These are phyloP conservation scores for Amphicarpaea edgeworthii DNA, from an alignment of 306 rosid species.

Conservation along the genomic window DNA sequence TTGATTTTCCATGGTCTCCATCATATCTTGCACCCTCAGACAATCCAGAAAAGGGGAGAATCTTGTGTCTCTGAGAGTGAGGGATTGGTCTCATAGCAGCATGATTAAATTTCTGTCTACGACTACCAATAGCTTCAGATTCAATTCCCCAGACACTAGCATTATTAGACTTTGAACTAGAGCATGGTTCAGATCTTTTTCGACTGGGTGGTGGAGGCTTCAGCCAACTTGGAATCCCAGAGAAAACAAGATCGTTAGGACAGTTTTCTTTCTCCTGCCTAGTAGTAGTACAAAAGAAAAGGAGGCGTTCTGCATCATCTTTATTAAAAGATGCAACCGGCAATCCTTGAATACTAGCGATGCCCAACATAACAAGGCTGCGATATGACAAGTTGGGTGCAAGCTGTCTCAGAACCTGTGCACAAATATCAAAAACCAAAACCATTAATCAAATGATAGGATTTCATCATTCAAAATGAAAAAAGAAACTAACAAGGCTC, in stretches of 20 bases:
- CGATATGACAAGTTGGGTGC: slow-evolving; percentile 87
- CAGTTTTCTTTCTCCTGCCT: slow-evolving; percentile 48
- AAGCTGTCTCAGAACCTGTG: slow-evolving; percentile 93
- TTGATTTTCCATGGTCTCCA: slow-evolving; percentile 74
- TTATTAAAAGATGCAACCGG: slow-evolving; percentile 87
- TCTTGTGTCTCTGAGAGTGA: slow-evolving; percentile 70
- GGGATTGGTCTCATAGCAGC: slow-evolving; percentile 95
- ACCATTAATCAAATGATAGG: slow-evolving; percentile 29
- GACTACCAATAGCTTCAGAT: slow-evolving; percentile 45
- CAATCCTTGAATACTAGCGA: slow-evolving; percentile 93
- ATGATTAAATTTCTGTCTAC: slow-evolving; percentile 66
- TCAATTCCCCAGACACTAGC: slow-evolving; percentile 43
- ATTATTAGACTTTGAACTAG: slow-evolving; percentile 46
- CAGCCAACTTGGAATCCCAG: slow-evolving; percentile 77
- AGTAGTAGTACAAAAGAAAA: slow-evolving; percentile 78
- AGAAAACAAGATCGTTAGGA: slow-evolving; percentile 49
- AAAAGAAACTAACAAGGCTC: neutral
- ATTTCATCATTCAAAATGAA: neutral
- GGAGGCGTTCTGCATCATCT: slow-evolving; percentile 87
- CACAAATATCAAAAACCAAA: slow-evolving; percentile 39
- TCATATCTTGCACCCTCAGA: slow-evolving; percentile 68
- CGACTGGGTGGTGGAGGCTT: slow-evolving; percentile 83
- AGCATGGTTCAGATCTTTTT: slow-evolving; percentile 65
- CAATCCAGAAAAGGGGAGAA: slow-evolving; percentile 81
- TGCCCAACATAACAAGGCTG: slow-evolving; percentile 84